Conservation (phyloP, 768 basidiomycete species). For the Crassisporium funariophilum region DNA sequence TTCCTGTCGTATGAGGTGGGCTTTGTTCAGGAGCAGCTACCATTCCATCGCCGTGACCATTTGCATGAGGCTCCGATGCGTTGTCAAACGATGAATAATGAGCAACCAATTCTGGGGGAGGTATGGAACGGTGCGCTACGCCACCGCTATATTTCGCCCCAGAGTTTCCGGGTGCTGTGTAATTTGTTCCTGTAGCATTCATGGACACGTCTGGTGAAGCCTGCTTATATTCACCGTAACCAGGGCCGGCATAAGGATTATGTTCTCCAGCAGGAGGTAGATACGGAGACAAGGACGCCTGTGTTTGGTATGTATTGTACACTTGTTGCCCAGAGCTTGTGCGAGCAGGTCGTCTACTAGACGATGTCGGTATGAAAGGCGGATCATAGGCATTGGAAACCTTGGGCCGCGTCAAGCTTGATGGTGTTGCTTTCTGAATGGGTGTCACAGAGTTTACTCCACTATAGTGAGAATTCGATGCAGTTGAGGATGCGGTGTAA, state of each 20-base stretch:
- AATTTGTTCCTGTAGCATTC: too few relatives aligned
- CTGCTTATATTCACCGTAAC: background rate
- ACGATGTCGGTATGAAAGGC: constrained; percentile 54
- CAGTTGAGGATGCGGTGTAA: background rate
- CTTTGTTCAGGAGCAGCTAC: too few relatives aligned
- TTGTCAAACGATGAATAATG: too few relatives aligned
- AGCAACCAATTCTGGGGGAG: too few relatives aligned
- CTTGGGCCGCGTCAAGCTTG: constrained; percentile 65
- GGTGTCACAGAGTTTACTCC: constrained; percentile 25
- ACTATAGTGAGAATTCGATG: background rate
- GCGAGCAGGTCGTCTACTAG: constrained; percentile 19
- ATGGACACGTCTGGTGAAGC: too few relatives aligned
- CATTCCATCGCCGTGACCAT: too few relatives aligned
- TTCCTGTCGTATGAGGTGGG: too few relatives aligned
- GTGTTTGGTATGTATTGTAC: constrained; percentile 21
- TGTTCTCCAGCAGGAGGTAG: constrained; percentile 3
- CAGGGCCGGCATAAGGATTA: background rate
- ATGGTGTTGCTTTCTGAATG: constrained; percentile 36
- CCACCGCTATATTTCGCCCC: too few relatives aligned
- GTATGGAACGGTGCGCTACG: too few relatives aligned
- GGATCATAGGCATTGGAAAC: constrained; percentile 77
- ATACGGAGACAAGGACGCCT: background rate
- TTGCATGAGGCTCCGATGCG: too few relatives aligned
- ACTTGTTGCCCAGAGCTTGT: constrained; percentile 8
- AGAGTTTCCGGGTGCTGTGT: too few relatives aligned